Percentiles rank a stretch among this genome's conserved stretches.
These are phyloP conservation scores for Corchorus olitorius DNA, from an alignment of 345 rosid genomes.

Conservation along the genomic window DNA sequence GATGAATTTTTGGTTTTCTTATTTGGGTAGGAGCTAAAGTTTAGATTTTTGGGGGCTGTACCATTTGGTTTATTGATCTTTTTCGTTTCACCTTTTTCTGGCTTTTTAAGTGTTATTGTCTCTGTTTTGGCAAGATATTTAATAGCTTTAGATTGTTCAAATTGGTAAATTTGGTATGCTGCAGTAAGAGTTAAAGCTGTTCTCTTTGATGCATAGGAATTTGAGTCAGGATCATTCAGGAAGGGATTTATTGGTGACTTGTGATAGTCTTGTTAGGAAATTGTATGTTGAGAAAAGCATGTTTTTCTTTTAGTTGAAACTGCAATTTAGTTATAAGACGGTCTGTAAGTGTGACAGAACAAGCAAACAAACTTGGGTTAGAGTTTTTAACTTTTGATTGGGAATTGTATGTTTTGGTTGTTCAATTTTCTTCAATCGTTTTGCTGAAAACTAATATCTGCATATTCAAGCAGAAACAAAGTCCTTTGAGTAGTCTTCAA, in stretches of 20 bases:
- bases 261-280: neutral
- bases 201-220: conserved; percentile 2
- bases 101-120: neutral
- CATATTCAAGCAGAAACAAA: neutral
- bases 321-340: conserved; percentile 1
- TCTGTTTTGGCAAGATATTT: neutral
- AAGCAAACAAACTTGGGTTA: neutral
- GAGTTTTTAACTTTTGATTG: neutral
- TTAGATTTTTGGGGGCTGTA: neutral
- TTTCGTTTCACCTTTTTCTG: neutral
- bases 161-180: neutral
- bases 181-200: neutral
- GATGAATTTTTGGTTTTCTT: conserved; percentile 9
- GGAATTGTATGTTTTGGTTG: conserved; percentile 5
- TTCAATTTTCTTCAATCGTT: neutral
- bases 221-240: conserved; percentile 7
- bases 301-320: neutral
- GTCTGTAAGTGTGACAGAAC: neutral
- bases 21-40: neutral
- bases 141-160: neutral
- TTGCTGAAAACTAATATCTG: neutral
- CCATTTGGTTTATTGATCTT: neutral
- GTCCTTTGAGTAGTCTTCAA: neutral
- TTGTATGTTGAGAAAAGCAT: neutral
- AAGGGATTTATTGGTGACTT: neutral